These are phyloP conservation scores for Boletus vermiculosoides DNA, from an alignment of 768 basidiomycete genomes.

Conservation along the genomic window DNA sequence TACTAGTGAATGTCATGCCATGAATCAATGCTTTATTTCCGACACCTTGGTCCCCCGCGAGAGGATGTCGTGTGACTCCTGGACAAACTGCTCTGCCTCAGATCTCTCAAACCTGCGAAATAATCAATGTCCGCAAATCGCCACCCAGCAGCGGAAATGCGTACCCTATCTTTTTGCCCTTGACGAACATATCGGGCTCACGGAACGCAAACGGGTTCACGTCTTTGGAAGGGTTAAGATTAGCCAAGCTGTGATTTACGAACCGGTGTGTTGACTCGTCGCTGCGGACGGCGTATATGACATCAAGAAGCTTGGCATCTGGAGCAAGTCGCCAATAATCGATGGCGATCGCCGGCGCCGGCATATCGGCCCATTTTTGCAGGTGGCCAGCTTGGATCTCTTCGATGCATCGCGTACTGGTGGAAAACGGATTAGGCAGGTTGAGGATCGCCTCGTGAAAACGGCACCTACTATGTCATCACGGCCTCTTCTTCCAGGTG, in stretches of 20 bases:
- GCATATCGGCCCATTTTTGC: constrained; percentile 73
- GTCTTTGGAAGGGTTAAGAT: constrained; percentile 72
- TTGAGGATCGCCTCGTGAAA: constrained; percentile 19
- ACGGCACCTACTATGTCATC: constrained; percentile 70
- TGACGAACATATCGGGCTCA: constrained; percentile 83
- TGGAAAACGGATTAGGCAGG: constrained; percentile 13
- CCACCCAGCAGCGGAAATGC: constrained; percentile 26
- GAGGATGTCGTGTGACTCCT: constrained; percentile 58
- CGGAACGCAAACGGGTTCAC: constrained; percentile 88
- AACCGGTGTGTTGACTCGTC: constrained; percentile 94
- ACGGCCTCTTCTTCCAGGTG: constrained; percentile 96
- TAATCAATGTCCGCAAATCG: constrained; percentile 18
- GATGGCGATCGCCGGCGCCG: constrained; percentile 86
- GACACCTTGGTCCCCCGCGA: constrained; percentile 26
- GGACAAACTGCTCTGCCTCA: constrained; percentile 65
- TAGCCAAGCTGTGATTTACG: constrained; percentile 94
- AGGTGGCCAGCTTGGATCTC: constrained; percentile 81
- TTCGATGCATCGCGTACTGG: constrained; percentile 74
- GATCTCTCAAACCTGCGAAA: constrained; percentile 58
- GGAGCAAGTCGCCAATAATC: constrained; percentile 88
- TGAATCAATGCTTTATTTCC: constrained; percentile 30
- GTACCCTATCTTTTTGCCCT: constrained; percentile 74
- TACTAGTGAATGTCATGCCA: constrained; percentile 6
- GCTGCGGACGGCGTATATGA: constrained; percentile 87
- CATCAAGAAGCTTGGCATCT: constrained; percentile 79